Base-by-base conservation (phyloP, 2,329 filamentous ascomycete genomes). In the Trichoderma sp. region DNA sequence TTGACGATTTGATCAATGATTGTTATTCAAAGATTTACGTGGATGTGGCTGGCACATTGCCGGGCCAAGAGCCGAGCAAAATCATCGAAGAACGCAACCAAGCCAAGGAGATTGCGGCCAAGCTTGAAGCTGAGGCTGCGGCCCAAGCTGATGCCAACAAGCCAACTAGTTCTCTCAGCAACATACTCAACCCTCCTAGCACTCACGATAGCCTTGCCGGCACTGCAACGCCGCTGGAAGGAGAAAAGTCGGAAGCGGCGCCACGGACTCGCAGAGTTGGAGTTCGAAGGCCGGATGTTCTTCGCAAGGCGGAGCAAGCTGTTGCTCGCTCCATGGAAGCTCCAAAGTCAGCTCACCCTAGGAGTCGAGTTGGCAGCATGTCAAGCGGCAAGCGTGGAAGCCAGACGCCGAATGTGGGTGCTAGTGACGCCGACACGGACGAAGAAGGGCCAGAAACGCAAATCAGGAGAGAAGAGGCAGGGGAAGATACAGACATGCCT, bases 1-100 rank as follows among this genome's bases (percentile, higher is more conserved):
- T 98, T 55, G 96, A 99, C 75, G 96, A 99, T 75, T 85, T 98
- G n/a, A 91, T 97, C 72, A 91, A 90, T 26, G 96, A 99, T 79
- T 90, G 92, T 59, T 99, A 97, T 78, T 91, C 92, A 1, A 85
- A 89, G 59, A 83, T 97, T 18, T 96, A 93, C 76, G 84, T 86
- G 21, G 87, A 90, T 34, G 81, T 94, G 59, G 88, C 88, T 2
- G 86, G 86, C 52, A 83, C 83, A 4, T 80, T 93, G 2, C 85
- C 86, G 0, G 82, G 83, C 32, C 77, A 79, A n/a, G 80, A 84
- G 56, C 81, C 85, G 26, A 79, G 83, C 70, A 77, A 79, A 69
- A 79, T 83, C 67, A 83, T 82, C 72, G 85, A 79, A 73, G 86
- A 81, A 71, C 80, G 81, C 59, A 81, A 81, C 7, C 79, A 78